Evolutionary conservation across 169 alveolate genomes (phyloP).

Genomic region (Plasmodium relictum): DNA sequence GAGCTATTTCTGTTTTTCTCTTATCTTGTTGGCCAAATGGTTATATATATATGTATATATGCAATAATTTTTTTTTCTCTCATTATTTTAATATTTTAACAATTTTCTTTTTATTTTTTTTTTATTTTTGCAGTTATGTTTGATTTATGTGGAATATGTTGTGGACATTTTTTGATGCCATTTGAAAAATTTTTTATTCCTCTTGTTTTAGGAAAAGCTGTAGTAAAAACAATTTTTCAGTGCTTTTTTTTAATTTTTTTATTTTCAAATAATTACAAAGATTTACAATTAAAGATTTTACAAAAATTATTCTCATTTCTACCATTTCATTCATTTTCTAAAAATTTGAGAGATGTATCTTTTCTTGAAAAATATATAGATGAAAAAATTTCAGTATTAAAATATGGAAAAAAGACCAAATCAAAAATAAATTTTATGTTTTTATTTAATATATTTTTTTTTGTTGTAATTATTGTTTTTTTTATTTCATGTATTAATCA

Average conservation of each 20-base stretch:
- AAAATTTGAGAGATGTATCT: slow-evolving; percentile 33
- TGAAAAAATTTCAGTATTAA: slow-evolving; percentile 57
- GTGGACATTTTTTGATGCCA: slow-evolving; percentile 95
- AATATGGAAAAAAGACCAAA: slow-evolving; percentile 48
- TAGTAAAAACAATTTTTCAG: slow-evolving; percentile 90
- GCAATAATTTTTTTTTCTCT: not conserved
- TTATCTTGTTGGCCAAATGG: slow-evolving; percentile 93
- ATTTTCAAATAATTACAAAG: slow-evolving; percentile 81
- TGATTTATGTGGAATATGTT: slow-evolving; percentile 93
- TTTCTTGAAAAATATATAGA: slow-evolving; percentile 42
- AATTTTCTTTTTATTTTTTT: not conserved
- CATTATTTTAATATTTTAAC: not conserved
- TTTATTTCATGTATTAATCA: slow-evolving; percentile 74
- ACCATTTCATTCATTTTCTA: slow-evolving; percentile 35
- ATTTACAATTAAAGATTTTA: slow-evolving; percentile 30
- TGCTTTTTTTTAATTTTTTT: slow-evolving; percentile 87
- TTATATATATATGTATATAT: slow-evolving; percentile 4
- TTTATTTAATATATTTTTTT: slow-evolving; percentile 76
- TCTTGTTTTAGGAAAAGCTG: slow-evolving; percentile 92
- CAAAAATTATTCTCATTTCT: slow-evolving; percentile 32
- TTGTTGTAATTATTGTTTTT: slow-evolving; percentile 62
- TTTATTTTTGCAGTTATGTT: slow-evolving; percentile 81
- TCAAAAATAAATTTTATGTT: slow-evolving; percentile 67
- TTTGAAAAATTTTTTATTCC: slow-evolving; percentile 93
- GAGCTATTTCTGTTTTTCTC: slow-evolving; percentile 90